Base-by-base conservation (phyloP, 2,329 filamentous ascomycete species). In the Balansia obtecta region DNA sequence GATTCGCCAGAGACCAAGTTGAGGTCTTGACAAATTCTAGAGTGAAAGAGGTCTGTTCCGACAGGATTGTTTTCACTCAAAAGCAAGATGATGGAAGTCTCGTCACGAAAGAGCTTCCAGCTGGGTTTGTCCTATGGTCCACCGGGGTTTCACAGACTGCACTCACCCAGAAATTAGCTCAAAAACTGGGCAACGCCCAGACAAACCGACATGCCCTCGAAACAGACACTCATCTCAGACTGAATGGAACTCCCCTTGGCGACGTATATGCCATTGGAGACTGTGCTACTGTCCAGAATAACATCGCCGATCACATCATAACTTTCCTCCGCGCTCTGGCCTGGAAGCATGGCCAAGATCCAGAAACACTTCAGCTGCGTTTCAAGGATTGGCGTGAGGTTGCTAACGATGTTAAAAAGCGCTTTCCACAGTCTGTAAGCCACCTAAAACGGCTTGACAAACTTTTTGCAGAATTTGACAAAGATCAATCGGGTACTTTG, bases 191-290 rank as follows among this genome's bases (percentile, higher is more conserved):
- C 16, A 74, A 84, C 4, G 69, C 71, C 13, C 93, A 98, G 66
- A 89, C 81, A 55, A 98, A 98, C 69, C 80, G 78, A 39, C 90
- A 93, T 63, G 93, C 94, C 2, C 77, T 98, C 9, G 93, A 97
- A 65, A 98, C 93, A 0, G 93, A 98, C 64, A 83, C 88, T 1
- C 91, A 98, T 63, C 82, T 97, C 9, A 88, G 93, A 40, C 72
- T 98, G 0, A 86, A 85, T 53, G 93, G 93, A 49, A 81, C 93
- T 0, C 93, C 93, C 0, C 70, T 97, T 0, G 93, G 93, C 38
- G 91, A 97, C 54, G 89, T 98, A 20, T 98, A 98, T 62, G 90
- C 90, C 45, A 89, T 98, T 54, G 93, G 93, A 13, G 93, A 98
- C 69, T 97, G 93, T 70, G 77, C 88, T 7, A 98, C 94, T 0